These are phyloP conservation scores for Lachnellula willkommii DNA, from an alignment of 2,329 filamentous ascomycete species.

Conservation along the genomic window DNA sequence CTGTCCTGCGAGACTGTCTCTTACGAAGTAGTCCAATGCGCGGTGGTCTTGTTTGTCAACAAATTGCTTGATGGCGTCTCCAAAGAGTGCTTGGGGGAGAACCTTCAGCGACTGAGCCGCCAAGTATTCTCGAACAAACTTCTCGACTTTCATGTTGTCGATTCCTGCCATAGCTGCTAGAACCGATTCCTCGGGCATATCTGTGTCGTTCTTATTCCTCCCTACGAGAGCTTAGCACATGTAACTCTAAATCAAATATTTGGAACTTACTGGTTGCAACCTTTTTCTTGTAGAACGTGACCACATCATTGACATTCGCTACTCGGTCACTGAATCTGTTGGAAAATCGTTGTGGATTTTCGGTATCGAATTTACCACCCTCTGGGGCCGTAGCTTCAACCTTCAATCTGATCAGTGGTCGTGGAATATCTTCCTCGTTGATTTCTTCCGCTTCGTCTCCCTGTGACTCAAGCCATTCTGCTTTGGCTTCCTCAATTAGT, in stretches of 20 bases:
- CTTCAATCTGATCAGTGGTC: constrained; percentile 81
- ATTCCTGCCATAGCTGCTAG: constrained; percentile 54
- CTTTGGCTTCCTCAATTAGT: constrained; percentile 79
- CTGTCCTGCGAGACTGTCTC: constrained; percentile 64
- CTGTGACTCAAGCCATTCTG: constrained; percentile 76
- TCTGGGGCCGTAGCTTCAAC: constrained; percentile 86
- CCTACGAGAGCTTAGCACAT: constrained; percentile 23
- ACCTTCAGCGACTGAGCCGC: constrained; percentile 85
- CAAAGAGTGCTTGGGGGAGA: constrained; percentile 85
- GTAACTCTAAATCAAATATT: not conserved
- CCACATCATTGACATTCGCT: constrained; percentile 88
- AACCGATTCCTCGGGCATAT: constrained; percentile 59
- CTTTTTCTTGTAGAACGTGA: constrained; percentile 91
- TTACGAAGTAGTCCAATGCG: constrained; percentile 77
- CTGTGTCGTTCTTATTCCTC: constrained; percentile 42
- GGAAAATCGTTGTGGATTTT: constrained; percentile 94
- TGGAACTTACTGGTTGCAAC: constrained; percentile 44
- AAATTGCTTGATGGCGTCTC: constrained; percentile 87
- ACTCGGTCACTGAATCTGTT: constrained; percentile 87
- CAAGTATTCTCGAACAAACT: constrained; percentile 82
- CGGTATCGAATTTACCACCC: constrained; percentile 79
- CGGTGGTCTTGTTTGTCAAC: constrained; percentile 94
- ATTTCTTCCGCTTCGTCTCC: constrained; percentile 48
- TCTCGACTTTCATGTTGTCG: constrained; percentile 81
- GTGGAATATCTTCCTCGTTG: constrained; percentile 59